Percentiles rank a stretch among this genome's conserved stretches.
phyloP scores from a whole-genome alignment of 257 asterid species.

The Solanum clarkiae region DNA sequence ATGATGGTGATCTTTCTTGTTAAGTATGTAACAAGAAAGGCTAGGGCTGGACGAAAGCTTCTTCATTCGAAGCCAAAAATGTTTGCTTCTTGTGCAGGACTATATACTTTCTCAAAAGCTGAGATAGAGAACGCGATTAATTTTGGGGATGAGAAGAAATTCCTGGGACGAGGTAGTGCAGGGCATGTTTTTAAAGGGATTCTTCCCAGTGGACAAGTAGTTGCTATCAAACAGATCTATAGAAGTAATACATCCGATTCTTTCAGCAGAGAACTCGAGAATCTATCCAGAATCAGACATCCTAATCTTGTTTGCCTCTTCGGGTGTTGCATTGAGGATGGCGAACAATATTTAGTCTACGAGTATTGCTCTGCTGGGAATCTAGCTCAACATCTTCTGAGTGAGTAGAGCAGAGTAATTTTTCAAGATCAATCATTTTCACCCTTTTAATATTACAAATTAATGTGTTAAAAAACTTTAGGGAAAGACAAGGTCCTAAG shows the following conservation, averaged over 20 bases:
- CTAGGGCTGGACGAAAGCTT: conserved; percentile 19
- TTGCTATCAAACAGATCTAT: conserved; percentile 65
- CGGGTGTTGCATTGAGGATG: conserved; percentile 66
- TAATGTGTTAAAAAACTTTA: conserved; percentile 1
- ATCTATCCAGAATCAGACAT: conserved; percentile 67
- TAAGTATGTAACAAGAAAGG: conserved; percentile 29
- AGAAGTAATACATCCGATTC: conserved; percentile 58
- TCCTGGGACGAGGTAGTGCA: conserved; percentile 78
- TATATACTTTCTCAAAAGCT: conserved; percentile 56
- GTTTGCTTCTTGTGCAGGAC: conserved; percentile 32
- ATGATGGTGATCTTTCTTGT: conserved; percentile 26
- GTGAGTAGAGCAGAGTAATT: conserved; percentile 13
- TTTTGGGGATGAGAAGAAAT: conserved; percentile 30
- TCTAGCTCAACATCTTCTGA: conserved; percentile 54
- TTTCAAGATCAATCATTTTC: not conserved
- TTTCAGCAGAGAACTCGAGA: conserved; percentile 51
- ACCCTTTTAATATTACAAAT: not conserved
- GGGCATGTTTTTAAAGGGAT: conserved; percentile 66
- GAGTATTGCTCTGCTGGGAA: conserved; percentile 73
- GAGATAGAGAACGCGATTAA: conserved; percentile 57
- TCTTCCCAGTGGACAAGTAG: conserved; percentile 74
- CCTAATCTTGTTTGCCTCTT: conserved; percentile 66
- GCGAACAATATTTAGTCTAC: conserved; percentile 61
- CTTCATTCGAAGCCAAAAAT: conserved; percentile 4
- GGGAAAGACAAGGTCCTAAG: conserved; percentile 46